Evolutionary conservation across 1,284 basidiomycete genomes (phyloP).

Genomic region (Anthracocystis panici-leucophaei): DNA sequence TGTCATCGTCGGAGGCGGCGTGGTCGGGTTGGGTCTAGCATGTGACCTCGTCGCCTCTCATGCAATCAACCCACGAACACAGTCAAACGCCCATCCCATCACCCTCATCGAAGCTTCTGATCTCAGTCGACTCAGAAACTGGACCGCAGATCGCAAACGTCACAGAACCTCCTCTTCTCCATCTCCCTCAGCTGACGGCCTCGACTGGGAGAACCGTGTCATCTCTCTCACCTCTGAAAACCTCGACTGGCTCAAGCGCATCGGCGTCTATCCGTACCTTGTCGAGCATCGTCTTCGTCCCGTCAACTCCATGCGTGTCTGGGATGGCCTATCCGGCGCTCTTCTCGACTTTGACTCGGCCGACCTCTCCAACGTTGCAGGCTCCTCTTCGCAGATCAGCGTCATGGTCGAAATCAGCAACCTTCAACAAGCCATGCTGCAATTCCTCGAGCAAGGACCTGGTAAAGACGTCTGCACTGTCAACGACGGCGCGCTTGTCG

Average conservation of each 20-base stretch:
- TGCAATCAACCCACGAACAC: slow-evolving; percentile 14
- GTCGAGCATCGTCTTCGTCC: slow-evolving; percentile 51
- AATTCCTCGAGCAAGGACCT: slow-evolving; percentile 46
- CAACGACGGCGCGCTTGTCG: slow-evolving; percentile 78
- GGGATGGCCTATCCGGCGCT: slow-evolving; percentile 66
- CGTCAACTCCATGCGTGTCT: slow-evolving; percentile 65
- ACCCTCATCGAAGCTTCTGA: slow-evolving; percentile 61
- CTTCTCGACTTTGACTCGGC: slow-evolving; percentile 61
- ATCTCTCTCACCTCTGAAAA: slow-evolving; percentile 66
- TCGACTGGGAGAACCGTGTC: slow-evolving; percentile 67
- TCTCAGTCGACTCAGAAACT: slow-evolving; percentile 45
- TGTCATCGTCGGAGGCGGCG: slow-evolving; percentile 67
- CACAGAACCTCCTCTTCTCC: slow-evolving; percentile 14
- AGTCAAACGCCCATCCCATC: slow-evolving; percentile 21
- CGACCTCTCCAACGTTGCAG: slow-evolving; percentile 16
- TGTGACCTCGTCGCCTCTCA: slow-evolving; percentile 44
- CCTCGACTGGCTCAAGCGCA: slow-evolving; percentile 60
- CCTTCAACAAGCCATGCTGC: slow-evolving; percentile 66
- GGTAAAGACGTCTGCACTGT: slow-evolving; percentile 70
- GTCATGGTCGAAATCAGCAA: slow-evolving; percentile 67
- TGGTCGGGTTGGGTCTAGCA: slow-evolving; percentile 63
- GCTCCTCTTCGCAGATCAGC: slow-evolving; percentile 43
- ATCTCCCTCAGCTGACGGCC: slow-evolving; percentile 27
- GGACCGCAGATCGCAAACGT: slow-evolving; percentile 39
- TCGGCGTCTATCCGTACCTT: slow-evolving; percentile 59